Percentiles rank a stretch among this genome's conserved stretches.
phyloP scores from a whole-genome alignment of 768 basidiomycete genomes.

The Amanita inopinata region DNA sequence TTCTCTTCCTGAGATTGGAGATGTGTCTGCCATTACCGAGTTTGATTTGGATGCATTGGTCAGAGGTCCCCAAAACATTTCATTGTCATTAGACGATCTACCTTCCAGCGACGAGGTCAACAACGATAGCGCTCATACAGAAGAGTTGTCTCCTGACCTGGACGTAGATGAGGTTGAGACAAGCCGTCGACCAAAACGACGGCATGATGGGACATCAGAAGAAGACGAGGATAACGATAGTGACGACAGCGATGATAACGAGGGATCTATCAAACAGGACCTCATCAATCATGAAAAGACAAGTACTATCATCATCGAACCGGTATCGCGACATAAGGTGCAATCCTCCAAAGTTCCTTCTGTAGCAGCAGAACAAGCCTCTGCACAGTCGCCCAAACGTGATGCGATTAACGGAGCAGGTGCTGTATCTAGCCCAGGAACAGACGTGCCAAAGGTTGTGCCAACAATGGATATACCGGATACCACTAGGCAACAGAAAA shows the following conservation, averaged over 20 bases:
- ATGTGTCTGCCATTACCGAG: conserved; percentile 15
- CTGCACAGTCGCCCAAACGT: no score
- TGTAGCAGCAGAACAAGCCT: no score
- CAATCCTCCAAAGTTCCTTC: no score
- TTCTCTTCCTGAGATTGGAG: neutral
- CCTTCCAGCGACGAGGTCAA: conserved; percentile 23
- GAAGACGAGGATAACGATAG: conserved; percentile 30
- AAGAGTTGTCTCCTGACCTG: conserved; percentile 27
- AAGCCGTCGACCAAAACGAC: conserved; percentile 23
- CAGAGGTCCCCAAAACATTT: conserved; percentile 24
- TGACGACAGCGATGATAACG: conserved; percentile 14
- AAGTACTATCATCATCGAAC: no score
- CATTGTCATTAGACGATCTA: conserved; percentile 24
- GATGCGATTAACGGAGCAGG: no score
- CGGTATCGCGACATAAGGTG: no score
- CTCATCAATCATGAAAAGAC: no score
- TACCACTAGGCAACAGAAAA: no score
- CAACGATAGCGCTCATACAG: conserved; percentile 31
- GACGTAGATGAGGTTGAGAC: conserved; percentile 22
- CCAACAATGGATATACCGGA: no score
- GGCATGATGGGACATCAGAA: conserved; percentile 17
- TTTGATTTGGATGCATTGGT: conserved; percentile 28
- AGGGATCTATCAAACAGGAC: neutral
- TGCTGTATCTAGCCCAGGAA: no score
- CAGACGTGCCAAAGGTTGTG: no score